These are phyloP conservation scores for Elsinoe fawcettii DNA, from an alignment of 2,329 filamentous ascomycete genomes.

Conservation along the genomic window DNA sequence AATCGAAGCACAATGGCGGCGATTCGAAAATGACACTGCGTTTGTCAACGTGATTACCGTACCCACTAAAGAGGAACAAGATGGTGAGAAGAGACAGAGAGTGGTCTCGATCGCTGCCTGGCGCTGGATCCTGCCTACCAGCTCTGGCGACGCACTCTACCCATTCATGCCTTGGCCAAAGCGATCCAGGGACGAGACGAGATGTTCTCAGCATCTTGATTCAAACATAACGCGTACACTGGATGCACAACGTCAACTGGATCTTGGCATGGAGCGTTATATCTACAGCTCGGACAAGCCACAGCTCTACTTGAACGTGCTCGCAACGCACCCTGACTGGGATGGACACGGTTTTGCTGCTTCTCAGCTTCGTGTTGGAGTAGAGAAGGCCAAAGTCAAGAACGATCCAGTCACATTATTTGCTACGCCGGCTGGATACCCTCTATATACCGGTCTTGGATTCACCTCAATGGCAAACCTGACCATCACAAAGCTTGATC, in stretches of 20 bases:
- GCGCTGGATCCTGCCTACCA: background rate
- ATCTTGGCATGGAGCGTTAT: background rate
- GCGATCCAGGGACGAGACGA: background rate
- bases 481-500: conserved; percentile 9
- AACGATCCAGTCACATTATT: conserved; percentile 1
- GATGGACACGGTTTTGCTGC: conserved; percentile 15
- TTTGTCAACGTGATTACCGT: background rate
- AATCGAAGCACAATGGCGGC: background rate
- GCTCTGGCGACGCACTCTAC: background rate
- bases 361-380: background rate
- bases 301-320: conserved; percentile 13
- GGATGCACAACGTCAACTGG: background rate
- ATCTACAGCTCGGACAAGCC: background rate
- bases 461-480: conserved; percentile 10
- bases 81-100: background rate
- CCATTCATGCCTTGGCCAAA: background rate
- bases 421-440: conserved; percentile 8
- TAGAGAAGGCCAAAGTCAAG: background rate
- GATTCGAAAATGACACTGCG: background rate
- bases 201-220: background rate
- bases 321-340: conserved; percentile 16
- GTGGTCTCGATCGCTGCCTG: background rate
- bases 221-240: background rate
- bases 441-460: conserved; percentile 4
- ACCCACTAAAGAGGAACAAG: background rate